Evolutionary conservation across 371 early-diverging fungal genomes (phyloP).

Genomic region (Actinomucor elegans): DNA sequence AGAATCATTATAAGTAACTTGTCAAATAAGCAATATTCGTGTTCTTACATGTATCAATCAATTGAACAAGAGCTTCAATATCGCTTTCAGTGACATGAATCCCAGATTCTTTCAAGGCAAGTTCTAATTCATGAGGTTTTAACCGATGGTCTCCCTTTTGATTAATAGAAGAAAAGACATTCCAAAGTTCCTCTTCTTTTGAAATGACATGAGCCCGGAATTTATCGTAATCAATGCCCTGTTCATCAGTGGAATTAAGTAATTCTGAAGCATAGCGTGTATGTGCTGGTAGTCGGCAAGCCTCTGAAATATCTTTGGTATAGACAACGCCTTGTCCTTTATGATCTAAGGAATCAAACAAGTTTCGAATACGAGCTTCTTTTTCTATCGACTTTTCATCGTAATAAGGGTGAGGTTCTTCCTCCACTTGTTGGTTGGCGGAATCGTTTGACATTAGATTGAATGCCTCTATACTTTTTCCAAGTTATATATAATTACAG

Average conservation of each 20-base stretch:
- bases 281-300: conserved; percentile 42
- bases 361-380: conserved; percentile 37
- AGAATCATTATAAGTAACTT: neutral
- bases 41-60: conserved; percentile 66
- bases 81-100: conserved; percentile 63
- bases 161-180: conserved; percentile 66
- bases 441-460: conserved; percentile 1
- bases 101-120: conserved; percentile 56
- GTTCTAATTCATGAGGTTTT: conserved; percentile 54
- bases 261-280: conserved; percentile 49
- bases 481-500: too few relatives aligned
- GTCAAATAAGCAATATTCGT: neutral
- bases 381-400: conserved; percentile 42
- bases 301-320: conserved; percentile 39
- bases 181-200: conserved; percentile 67
- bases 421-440: neutral
- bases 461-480: too few relatives aligned
- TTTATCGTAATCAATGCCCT: conserved; percentile 60
- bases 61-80: conserved; percentile 56
- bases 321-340: conserved; percentile 38
- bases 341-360: conserved; percentile 45
- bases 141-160: conserved; percentile 60
- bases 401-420: conserved; percentile 37
- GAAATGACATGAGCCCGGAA: conserved; percentile 66
- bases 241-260: conserved; percentile 55